These are phyloP conservation scores for Aspergillus udagawae DNA, from an alignment of 2,329 filamentous ascomycete genomes.

Conservation along the genomic window DNA sequence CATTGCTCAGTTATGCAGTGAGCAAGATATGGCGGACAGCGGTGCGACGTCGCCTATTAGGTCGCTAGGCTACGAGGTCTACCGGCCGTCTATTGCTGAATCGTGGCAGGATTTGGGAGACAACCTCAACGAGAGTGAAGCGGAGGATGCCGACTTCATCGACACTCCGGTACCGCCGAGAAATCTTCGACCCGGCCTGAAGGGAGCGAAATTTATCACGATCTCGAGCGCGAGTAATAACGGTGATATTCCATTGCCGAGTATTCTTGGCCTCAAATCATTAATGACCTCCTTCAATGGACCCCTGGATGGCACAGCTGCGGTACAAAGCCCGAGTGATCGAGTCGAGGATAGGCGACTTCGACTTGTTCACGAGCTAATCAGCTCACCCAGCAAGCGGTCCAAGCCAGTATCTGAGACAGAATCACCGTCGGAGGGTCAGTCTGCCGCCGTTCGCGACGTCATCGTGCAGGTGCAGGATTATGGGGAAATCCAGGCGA, in stretches of 20 bases:
- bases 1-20: slow-evolving; percentile 41
- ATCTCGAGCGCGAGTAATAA: slow-evolving; percentile 30
- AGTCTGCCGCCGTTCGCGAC: slow-evolving; percentile 23
- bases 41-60: slow-evolving; percentile 33
- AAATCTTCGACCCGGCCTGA: slow-evolving; percentile 16
- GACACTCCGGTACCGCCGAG: slow-evolving; percentile 16
- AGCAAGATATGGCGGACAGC: slow-evolving; percentile 38
- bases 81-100: slow-evolving; percentile 33
- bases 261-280: slow-evolving; percentile 28
- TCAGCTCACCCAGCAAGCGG: slow-evolving; percentile 22
- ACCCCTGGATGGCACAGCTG: slow-evolving; percentile 20
- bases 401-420: slow-evolving; percentile 4
- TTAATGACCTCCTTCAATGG: slow-evolving; percentile 30
- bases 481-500: slow-evolving; percentile 70
- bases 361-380: slow-evolving; percentile 33
- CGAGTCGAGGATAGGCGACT: slow-evolving; percentile 29
- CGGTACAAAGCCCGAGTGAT: slow-evolving; percentile 16
- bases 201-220: slow-evolving; percentile 29
- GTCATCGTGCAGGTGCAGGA: slow-evolving; percentile 78
- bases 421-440: slow-evolving; percentile 9
- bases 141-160: slow-evolving; percentile 40
- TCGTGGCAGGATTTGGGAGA: slow-evolving; percentile 39
- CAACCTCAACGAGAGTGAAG: slow-evolving; percentile 44
- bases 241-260: slow-evolving; percentile 31
- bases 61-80: slow-evolving; percentile 54